These are phyloP conservation scores for Murraya paniculata DNA, from an alignment of 345 rosid genomes.

Conservation along the genomic window DNA sequence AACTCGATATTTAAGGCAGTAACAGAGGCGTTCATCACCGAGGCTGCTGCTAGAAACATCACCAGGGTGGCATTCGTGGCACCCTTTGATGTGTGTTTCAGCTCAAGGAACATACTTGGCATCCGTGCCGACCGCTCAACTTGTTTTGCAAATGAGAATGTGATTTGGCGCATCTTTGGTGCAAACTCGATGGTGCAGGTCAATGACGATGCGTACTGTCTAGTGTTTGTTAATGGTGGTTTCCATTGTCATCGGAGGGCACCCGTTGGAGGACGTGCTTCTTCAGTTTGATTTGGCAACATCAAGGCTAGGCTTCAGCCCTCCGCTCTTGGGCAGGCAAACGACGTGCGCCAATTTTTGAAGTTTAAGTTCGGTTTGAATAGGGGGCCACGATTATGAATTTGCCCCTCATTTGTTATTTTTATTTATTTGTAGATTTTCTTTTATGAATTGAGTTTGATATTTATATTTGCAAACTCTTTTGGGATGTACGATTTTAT, in stretches of 20 bases:
- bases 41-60: constrained; percentile 43
- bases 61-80: constrained; percentile 40
- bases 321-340: constrained; percentile 43
- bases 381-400: not conserved
- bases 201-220: constrained; percentile 41
- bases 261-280: constrained; percentile 51
- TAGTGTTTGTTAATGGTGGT: constrained; percentile 75
- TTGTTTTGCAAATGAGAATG: constrained; percentile 46
- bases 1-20: constrained; percentile 49
- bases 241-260: constrained; percentile 68
- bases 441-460: not conserved
- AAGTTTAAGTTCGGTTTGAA: not conserved
- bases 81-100: constrained; percentile 65
- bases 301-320: constrained; percentile 64
- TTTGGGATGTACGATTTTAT: not conserved
- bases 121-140: constrained; percentile 49
- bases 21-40: constrained; percentile 34
- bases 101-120: constrained; percentile 23
- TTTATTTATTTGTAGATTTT: no score
- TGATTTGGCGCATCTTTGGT: constrained; percentile 61
- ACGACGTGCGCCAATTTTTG: constrained; percentile 49
- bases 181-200: constrained; percentile 71
- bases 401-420: no score
- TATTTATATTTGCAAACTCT: not conserved
- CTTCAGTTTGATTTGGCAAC: constrained; percentile 60